A percentile compares a stretch with the other conserved stretches of the same genome.
phyloP scores from a whole-genome alignment of 2,329 filamentous ascomycete species.

The Penicillium griseofulvum region DNA sequence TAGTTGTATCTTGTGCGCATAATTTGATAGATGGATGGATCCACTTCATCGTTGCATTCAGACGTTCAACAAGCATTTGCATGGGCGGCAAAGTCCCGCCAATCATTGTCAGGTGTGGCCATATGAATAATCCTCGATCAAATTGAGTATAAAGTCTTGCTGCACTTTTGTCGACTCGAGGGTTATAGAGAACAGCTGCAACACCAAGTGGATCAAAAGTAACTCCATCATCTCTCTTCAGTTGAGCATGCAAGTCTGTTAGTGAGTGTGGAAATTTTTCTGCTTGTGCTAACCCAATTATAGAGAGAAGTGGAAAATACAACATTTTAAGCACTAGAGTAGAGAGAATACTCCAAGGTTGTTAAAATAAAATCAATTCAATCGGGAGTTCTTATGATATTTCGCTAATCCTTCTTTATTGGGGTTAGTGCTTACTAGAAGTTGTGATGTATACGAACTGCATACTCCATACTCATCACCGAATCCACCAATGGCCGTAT shows the following conservation, averaged over 20 bases:
- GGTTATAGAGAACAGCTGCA: slow-evolving; percentile 32
- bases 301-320: background rate
- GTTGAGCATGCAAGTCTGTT: background rate
- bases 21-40: slow-evolving; percentile 30
- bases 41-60: slow-evolving; percentile 24
- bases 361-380: background rate
- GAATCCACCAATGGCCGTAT: background rate
- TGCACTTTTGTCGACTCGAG: slow-evolving; percentile 30
- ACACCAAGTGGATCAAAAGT: slow-evolving; percentile 37
- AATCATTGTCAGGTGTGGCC: slow-evolving; percentile 36
- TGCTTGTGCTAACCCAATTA: background rate
- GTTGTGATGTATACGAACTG: background rate
- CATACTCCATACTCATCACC: background rate
- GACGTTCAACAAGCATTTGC: slow-evolving; percentile 33
- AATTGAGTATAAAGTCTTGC: slow-evolving; percentile 32
- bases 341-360: background rate
- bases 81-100: slow-evolving; percentile 31
- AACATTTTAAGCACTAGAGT: background rate
- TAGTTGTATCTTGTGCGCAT: slow-evolving; percentile 28
- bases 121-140: slow-evolving; percentile 27
- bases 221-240: slow-evolving; percentile 12
- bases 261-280: background rate
- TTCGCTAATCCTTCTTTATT: background rate
- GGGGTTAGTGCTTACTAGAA: background rate
- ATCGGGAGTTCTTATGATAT: background rate